Base-by-base conservation (phyloP, 202 grass and related monocot species). In the Cymbopogon flexuosus region DNA sequence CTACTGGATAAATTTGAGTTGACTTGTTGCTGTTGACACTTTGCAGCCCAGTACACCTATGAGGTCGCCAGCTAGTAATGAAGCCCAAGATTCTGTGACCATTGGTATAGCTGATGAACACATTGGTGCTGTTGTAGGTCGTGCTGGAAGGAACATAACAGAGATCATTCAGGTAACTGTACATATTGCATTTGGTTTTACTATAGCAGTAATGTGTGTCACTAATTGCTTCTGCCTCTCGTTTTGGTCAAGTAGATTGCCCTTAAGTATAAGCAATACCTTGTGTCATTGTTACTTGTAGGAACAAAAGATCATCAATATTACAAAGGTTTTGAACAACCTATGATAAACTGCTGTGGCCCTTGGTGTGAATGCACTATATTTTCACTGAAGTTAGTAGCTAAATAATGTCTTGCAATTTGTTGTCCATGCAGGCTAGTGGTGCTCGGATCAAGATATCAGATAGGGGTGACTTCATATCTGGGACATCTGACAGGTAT, bases 371-470 rank as follows among this genome's bases (percentile, higher is more conserved):
- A 81, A 6, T 18, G 59, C 62, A 47, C 21, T n/a, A 36, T 47
- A 42, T n/a, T 72, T 65, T 59, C 5, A 5, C n/a, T 34, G 33
- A 67, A 61, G 68, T 22, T 8, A 56, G 75, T 65, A 60, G 3
- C 3, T 33, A 37, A 35, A 79, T 61, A 21, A 10, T 10, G 27
- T 34, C n/a, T 75, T 42, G 36, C 24, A 31, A 80, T 59, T 61
- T 82, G 47, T 82, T 62, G 7, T 0, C 10, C 72, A 64, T 91
- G 71, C 87, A 95, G 96, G 82, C 93, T 83, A 99, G 96, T 75
- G 90, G 96, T 70, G 88, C 92, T 76, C 95, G 96, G 87, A 99
- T 99, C 73, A 99, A 95, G 82, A 95, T 99, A 91, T 99, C 96
- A 73, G 96, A 99, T 95, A 92, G 90, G 89, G 96, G 96, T 19